Conservation (phyloP, 139 green algal species). For the Tetradesmus obliquus region DNA sequence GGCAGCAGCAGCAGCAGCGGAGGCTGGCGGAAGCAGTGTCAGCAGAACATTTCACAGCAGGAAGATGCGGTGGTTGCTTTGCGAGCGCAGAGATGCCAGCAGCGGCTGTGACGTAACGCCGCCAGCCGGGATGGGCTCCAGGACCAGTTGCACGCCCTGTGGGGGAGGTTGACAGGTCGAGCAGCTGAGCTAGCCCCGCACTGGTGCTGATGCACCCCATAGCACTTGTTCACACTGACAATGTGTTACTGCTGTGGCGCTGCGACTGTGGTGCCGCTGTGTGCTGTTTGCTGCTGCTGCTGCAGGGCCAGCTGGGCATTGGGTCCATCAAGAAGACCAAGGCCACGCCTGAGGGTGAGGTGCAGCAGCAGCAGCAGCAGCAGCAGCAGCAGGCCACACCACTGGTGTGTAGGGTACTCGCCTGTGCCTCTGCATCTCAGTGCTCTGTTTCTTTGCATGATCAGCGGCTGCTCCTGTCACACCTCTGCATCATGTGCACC, state of each 20-base stretch:
- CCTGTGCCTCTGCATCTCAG: no score
- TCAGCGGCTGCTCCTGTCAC: no score
- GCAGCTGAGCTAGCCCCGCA: no score
- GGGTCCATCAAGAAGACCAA: conserved; percentile 77
- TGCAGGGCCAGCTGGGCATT: conserved; percentile 82
- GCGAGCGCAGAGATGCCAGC: no score
- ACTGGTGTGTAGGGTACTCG: background rate
- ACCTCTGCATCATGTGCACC: background rate
- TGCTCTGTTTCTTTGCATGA: no score
- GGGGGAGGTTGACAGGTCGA: no score
- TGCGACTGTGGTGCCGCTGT: background rate
- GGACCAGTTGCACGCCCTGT: background rate
- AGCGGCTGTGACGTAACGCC: no score
- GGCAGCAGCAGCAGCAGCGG: background rate
- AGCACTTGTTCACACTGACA: no score
- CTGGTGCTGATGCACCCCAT: no score
- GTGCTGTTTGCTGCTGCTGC: conserved; percentile 11
- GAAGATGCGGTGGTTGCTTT: no score
- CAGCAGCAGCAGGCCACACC: background rate
- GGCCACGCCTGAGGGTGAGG: conserved; percentile 64
- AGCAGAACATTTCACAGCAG: background rate
- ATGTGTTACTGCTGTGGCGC: background rate
- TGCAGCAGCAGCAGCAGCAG: conserved; percentile 2
- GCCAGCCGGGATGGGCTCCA: background rate
- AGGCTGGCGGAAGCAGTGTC: background rate